Conservation (phyloP, 257 asterid species). For the Ligustrum vulgare region DNA sequence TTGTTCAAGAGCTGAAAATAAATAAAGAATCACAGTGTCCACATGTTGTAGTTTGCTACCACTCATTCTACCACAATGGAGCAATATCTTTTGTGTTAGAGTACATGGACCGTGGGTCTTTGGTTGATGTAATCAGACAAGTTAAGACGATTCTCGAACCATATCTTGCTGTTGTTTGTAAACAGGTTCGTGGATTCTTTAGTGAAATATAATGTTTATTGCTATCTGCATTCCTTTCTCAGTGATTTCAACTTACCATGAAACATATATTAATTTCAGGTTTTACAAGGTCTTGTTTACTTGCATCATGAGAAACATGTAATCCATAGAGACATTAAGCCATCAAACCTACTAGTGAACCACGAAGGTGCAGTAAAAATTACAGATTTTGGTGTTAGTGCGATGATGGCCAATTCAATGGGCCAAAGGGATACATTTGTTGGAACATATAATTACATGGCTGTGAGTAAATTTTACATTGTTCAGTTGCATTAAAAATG, state of each 20-base stretch:
- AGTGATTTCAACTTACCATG: background rate
- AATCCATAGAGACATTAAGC: constrained; percentile 88
- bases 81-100: constrained; percentile 91
- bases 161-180: constrained; percentile 86
- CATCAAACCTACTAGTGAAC: constrained; percentile 81
- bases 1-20: constrained; percentile 95
- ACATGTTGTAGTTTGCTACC: constrained; percentile 89
- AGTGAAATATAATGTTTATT: constrained; percentile 10
- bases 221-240: background rate
- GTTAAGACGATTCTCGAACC: constrained; percentile 93
- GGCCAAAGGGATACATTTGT: constrained; percentile 95
- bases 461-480: constrained; percentile 48
- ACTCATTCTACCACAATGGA: constrained; percentile 98
- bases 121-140: constrained; percentile 53
- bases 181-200: constrained; percentile 61
- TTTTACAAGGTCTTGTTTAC: constrained; percentile 86
- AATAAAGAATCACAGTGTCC: constrained; percentile 92
- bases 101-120: constrained; percentile 98
- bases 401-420: constrained; percentile 92
- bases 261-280: constrained; percentile 43
- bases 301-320: constrained; percentile 87
- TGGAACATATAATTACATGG: constrained; percentile 97
- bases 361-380: constrained; percentile 93
- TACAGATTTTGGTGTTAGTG: constrained; percentile 98
- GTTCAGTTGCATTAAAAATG: background rate